A percentile compares a stretch with the other conserved stretches of the same genome.
phyloP scores from a whole-genome alignment of 306 rosid species.

The Vicia sativa region DNA sequence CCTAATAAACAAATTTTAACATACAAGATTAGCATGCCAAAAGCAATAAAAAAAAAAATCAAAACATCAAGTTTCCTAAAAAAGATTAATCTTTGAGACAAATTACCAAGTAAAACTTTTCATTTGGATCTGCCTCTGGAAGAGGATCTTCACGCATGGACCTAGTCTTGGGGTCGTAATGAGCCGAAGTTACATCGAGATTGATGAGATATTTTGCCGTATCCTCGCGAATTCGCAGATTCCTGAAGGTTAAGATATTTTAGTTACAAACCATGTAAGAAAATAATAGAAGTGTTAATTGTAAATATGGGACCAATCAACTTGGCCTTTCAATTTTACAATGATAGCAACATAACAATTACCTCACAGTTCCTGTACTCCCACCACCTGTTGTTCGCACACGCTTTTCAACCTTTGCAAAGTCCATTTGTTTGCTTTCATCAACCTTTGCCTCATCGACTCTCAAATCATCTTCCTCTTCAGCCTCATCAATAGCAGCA shows the following conservation, averaged over 20 bases:
- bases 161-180: constrained; percentile 44
- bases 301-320: not conserved
- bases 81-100: not conserved
- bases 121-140: constrained; percentile 73
- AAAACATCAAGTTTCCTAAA: not conserved
- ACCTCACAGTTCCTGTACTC: not conserved
- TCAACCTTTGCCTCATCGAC: constrained; percentile 10
- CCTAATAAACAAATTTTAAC: not conserved
- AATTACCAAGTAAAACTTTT: constrained; percentile 57
- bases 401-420: too few relatives aligned
- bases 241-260: constrained; percentile 28
- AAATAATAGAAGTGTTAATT: constrained; percentile 5
- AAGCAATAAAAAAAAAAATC: not conserved
- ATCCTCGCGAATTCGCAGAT: constrained; percentile 36
- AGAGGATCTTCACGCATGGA: constrained; percentile 76
- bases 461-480: constrained; percentile 58
- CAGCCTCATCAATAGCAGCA: constrained; percentile 53
- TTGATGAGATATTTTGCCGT: constrained; percentile 38
- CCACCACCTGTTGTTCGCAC: too few relatives aligned
- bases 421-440: too few relatives aligned
- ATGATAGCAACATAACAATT: not conserved
- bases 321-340: not conserved
- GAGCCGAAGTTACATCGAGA: constrained; percentile 34
- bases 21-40: not conserved
- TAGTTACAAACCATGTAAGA: constrained; percentile 3